phyloP scores from a whole-genome alignment of 1,284 basidiomycete species.

The Volvariella surrecta region DNA sequence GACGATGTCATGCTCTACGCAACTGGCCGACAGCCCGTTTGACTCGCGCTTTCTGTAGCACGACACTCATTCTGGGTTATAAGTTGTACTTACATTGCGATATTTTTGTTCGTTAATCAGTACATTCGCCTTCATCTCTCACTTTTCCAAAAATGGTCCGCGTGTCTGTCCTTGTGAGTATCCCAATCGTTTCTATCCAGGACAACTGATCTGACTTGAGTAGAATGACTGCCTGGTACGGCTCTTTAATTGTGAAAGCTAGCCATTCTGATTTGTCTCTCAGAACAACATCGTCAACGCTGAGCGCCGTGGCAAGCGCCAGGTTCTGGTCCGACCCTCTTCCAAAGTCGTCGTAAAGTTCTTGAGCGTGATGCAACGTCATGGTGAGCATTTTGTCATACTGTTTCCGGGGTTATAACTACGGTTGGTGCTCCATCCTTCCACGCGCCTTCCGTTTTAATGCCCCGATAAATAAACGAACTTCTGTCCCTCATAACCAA shows the following conservation, averaged over 20 bases:
- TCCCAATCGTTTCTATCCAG: not conserved
- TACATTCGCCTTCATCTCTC: constrained; percentile 11
- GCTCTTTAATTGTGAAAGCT: constrained; percentile 24
- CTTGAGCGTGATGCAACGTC: constrained; percentile 94
- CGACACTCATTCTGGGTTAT: constrained; percentile 72
- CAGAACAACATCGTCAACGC: constrained; percentile 96
- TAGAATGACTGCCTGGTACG: constrained; percentile 69
- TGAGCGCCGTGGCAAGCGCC: constrained; percentile 95
- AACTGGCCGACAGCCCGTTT: constrained; percentile 43
- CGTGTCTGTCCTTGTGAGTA: constrained; percentile 73
- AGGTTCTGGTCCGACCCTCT: constrained; percentile 91
- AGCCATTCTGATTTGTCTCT: constrained; percentile 15
- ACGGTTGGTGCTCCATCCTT: constrained; percentile 48
- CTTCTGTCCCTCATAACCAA: constrained; percentile 39
- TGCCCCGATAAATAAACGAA: constrained; percentile 50
- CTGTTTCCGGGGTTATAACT: constrained; percentile 62
- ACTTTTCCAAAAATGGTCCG: constrained; percentile 61
- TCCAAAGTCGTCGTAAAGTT: constrained; percentile 97
- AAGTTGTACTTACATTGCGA: constrained; percentile 20
- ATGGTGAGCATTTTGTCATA: constrained; percentile 57
- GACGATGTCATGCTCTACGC: not conserved
- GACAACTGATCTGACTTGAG: constrained; percentile 5
- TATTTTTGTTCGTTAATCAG: constrained; percentile 6
- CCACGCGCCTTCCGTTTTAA: constrained; percentile 66
- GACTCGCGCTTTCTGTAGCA: constrained; percentile 72